Conservation (phyloP, 495 filamentous ascomycete species). For the Apiosordaria backusii region DNA sequence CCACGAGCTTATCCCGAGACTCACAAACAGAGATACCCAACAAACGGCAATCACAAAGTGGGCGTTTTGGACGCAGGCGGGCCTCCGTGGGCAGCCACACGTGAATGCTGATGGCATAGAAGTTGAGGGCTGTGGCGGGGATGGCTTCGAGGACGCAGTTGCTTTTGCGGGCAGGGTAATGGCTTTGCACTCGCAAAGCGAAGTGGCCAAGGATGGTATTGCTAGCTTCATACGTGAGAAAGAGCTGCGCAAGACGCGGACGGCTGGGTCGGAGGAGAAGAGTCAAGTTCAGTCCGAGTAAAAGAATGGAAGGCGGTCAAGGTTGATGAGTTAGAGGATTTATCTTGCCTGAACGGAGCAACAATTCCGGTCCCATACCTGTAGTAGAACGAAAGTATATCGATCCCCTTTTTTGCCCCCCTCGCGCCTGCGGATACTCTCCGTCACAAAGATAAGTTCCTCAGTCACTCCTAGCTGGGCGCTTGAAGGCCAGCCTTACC, state of each 20-base stretch:
- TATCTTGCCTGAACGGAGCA: too few relatives aligned
- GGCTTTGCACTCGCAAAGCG: constrained; percentile 23
- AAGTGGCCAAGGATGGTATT: constrained; percentile 29
- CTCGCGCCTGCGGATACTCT: too few relatives aligned
- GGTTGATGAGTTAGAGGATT: too few relatives aligned
- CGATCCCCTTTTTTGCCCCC: too few relatives aligned
- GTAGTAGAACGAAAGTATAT: too few relatives aligned
- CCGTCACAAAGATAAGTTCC: too few relatives aligned
- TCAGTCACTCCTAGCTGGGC: too few relatives aligned
- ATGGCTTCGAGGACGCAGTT: constrained; percentile 21
- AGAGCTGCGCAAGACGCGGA: background rate
- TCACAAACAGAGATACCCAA: constrained; percentile 11
- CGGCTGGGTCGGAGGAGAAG: too few relatives aligned
- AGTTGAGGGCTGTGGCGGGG: constrained; percentile 13
- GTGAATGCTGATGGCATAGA: constrained; percentile 4
- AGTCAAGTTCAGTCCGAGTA: too few relatives aligned
- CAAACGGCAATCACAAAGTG: constrained; percentile 31
- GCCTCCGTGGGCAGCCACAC: constrained; percentile 5
- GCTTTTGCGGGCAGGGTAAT: constrained; percentile 25
- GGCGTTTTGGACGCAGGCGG: constrained; percentile 29
- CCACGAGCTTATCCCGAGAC: background rate
- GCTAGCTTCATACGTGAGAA: constrained; percentile 26
- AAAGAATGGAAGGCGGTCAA: too few relatives aligned
- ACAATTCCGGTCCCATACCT: too few relatives aligned
- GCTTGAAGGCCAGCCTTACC: too few relatives aligned